These are phyloP conservation scores for Puccinia novopanici DNA, from an alignment of 1,284 basidiomycete genomes.

Conservation along the genomic window DNA sequence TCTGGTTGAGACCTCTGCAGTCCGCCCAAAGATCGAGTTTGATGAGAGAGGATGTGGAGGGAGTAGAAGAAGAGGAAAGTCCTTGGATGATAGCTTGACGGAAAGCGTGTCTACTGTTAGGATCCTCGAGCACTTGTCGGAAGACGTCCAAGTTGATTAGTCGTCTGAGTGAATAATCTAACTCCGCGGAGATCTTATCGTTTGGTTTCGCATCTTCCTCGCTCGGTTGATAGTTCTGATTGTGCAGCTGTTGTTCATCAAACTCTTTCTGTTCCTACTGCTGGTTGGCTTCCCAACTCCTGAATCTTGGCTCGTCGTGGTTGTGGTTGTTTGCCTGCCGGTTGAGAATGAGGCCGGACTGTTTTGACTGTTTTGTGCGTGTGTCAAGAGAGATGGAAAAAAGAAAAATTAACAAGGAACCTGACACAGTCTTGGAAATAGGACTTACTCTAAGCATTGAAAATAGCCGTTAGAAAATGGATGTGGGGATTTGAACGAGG, in stretches of 20 bases:
- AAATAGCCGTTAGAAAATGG: not conserved
- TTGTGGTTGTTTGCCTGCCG: not conserved
- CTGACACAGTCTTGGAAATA: not conserved
- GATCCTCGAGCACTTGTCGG: constrained; percentile 52
- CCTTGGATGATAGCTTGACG: constrained; percentile 50
- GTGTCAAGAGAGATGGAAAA: not conserved
- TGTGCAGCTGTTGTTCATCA: not conserved
- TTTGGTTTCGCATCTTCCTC: constrained; percentile 24
- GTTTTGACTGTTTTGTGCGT: no score
- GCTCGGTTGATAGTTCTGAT: not conserved
- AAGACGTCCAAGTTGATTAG: constrained; percentile 53
- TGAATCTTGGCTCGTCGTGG: not conserved
- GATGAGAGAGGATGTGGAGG: not conserved
- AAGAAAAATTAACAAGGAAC: not conserved
- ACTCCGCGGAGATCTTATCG: constrained; percentile 13
- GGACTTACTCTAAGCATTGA: not conserved
- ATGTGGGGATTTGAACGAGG: not conserved
- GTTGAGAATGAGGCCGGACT: not conserved
- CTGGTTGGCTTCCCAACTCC: not conserved
- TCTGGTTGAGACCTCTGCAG: not conserved
- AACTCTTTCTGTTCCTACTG: not conserved
- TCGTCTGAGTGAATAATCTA: constrained; percentile 49
- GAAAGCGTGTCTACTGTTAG: constrained; percentile 53
- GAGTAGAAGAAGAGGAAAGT: not conserved
- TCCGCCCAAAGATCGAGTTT: constrained; percentile 33